Conservation (phyloP, 1,139 yeast species). For the Candida glucosophila region DNA sequence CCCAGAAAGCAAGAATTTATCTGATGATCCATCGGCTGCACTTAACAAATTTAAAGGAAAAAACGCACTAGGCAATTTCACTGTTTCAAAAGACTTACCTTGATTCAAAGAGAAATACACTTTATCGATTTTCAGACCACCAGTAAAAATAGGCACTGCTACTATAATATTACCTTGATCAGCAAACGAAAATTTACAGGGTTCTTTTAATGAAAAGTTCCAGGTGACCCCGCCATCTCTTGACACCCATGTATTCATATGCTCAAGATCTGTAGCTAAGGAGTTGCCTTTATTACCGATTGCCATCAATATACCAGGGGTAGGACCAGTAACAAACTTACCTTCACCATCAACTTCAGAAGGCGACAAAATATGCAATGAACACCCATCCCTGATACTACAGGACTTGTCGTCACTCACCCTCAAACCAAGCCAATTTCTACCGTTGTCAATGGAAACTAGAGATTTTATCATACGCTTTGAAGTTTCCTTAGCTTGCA, state of each 20-base stretch:
- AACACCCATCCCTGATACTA: conserved; percentile 38
- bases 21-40: conserved; percentile 69
- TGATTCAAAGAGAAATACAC: conserved; percentile 64
- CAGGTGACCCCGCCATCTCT: conserved; percentile 76
- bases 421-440: conserved; percentile 48
- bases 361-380: conserved; percentile 46
- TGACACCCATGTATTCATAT: conserved; percentile 51
- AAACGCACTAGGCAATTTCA: conserved; percentile 39
- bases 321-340: conserved; percentile 49
- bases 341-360: conserved; percentile 49
- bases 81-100: conserved; percentile 56
- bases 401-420: conserved; percentile 40
- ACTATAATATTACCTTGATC: conserved; percentile 74
- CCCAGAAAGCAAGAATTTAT: conserved; percentile 52
- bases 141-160: conserved; percentile 41
- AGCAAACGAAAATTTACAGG: conserved; percentile 58
- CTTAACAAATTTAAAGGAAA: conserved; percentile 44
- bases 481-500: conserved; percentile 6
- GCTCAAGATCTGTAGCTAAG: conserved; percentile 11
- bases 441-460: conserved; percentile 59
- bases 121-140: conserved; percentile 12
- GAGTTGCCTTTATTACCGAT: conserved; percentile 45
- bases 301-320: conserved; percentile 66
- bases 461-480: conserved; percentile 12
- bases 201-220: conserved; percentile 47